Percentiles rank a stretch among this genome's conserved stretches.
These are phyloP conservation scores for Stemphylium vesicarium DNA, from an alignment of 2,329 filamentous ascomycete species.

Conservation along the genomic window DNA sequence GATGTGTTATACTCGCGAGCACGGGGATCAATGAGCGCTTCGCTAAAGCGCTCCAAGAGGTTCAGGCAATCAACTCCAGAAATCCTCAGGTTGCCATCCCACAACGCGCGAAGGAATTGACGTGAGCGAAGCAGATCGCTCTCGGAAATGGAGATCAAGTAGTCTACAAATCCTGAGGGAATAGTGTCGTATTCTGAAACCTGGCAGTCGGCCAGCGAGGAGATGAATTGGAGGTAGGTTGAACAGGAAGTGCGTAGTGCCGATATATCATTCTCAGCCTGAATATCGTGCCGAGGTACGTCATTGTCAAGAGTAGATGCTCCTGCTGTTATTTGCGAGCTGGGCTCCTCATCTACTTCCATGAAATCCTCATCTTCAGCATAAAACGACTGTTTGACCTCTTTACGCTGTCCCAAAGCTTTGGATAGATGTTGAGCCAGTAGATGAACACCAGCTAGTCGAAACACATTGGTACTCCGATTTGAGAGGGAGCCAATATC, in stretches of 20 bases:
- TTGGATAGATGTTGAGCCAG: conserved; percentile 39
- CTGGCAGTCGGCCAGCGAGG: conserved; percentile 20
- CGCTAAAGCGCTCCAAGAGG: conserved; percentile 39
- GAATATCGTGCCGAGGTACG: conserved; percentile 56
- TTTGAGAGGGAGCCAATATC: conserved; percentile 24
- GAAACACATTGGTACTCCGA: conserved; percentile 27
- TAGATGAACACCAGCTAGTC: conserved; percentile 42
- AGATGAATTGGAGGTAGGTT: conserved; percentile 39
- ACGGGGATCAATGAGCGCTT: conserved; percentile 42
- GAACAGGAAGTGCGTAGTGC: conserved; percentile 40
- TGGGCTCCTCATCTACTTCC: conserved; percentile 71
- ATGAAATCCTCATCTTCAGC: conserved; percentile 60
- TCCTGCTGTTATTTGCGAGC: conserved; percentile 63
- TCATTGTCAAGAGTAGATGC: conserved; percentile 42
- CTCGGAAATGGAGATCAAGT: conserved; percentile 35
- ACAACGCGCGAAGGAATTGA: conserved; percentile 35
- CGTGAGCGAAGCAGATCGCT: conserved; percentile 41
- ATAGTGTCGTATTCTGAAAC: conserved; percentile 22
- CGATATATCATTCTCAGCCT: conserved; percentile 33
- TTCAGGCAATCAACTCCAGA: conserved; percentile 33
- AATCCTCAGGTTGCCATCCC: conserved; percentile 31
- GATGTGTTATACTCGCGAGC: conserved; percentile 47
- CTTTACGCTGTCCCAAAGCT: conserved; percentile 37
- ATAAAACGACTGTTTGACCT: conserved; percentile 42
- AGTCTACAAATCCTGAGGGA: conserved; percentile 35